phyloP scores from a whole-genome alignment of 805 yeast species.

The Komagataella pastoris region DNA sequence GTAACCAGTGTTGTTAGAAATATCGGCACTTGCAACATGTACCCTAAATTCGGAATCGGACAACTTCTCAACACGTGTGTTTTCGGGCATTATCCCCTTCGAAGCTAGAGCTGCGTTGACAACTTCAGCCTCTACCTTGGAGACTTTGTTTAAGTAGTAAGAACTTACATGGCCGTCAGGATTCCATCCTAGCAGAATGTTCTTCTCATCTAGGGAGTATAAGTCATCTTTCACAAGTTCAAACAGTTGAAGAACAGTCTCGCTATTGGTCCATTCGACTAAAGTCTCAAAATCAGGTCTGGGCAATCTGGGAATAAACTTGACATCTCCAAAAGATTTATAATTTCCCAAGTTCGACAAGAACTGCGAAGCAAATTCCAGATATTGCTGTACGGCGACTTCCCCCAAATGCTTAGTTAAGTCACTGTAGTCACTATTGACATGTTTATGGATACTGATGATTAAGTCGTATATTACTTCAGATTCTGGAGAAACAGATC shows the following conservation, averaged over 20 bases:
- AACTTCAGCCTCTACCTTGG: conserved; percentile 50
- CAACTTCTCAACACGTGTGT: conserved; percentile 58
- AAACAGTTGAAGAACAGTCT: conserved; percentile 19
- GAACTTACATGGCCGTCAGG: conserved; percentile 63
- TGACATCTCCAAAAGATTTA: conserved; percentile 82
- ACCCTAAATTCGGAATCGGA: conserved; percentile 36
- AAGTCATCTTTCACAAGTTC: conserved; percentile 31
- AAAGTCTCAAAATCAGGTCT: conserved; percentile 34
- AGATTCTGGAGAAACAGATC: conserved; percentile 76
- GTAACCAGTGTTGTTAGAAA: conserved; percentile 29
- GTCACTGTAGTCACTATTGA: conserved; percentile 32
- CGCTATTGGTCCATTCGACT: conserved; percentile 25
- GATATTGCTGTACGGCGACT: conserved; percentile 28
- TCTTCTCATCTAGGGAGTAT: conserved; percentile 33
- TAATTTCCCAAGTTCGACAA: conserved; percentile 65
- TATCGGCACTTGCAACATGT: conserved; percentile 52
- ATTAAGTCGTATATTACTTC: conserved; percentile 66
- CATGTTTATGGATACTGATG: conserved; percentile 37
- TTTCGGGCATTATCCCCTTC: conserved; percentile 60
- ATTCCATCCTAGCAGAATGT: conserved; percentile 63
- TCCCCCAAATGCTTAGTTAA: conserved; percentile 19
- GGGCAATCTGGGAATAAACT: conserved; percentile 59
- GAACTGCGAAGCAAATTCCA: conserved; percentile 69
- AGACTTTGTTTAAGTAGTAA: conserved; percentile 48
- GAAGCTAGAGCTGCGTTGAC: conserved; percentile 55